A percentile compares a stretch with the other conserved stretches of the same genome.
Evolutionary conservation across 2,329 filamentous ascomycete genomes (phyloP).

Genomic region (Aspergillus neotritici): DNA sequence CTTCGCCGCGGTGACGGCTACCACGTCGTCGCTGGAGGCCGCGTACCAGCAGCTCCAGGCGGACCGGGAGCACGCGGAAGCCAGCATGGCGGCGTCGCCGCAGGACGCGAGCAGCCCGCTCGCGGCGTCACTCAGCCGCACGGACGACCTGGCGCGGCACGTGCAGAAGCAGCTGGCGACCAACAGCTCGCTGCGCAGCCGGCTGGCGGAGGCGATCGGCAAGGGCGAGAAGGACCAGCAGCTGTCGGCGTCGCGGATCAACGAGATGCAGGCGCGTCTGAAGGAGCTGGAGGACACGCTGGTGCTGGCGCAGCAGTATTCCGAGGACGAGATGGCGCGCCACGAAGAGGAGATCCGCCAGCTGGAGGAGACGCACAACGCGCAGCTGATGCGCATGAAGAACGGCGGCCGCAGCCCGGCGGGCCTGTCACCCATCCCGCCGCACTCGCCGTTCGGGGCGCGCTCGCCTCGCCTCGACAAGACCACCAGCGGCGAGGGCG

Average conservation of each 20-base stretch:
- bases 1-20: conserved; percentile 47
- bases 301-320: conserved; percentile 72
- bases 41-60: conserved; percentile 71
- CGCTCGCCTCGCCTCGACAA: conserved; percentile 57
- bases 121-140: conserved; percentile 64
- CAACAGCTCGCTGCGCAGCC: conserved; percentile 68
- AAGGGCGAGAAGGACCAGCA: conserved; percentile 81
- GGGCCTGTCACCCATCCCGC: conserved; percentile 52
- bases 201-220: conserved; percentile 71
- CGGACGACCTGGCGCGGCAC: conserved; percentile 72
- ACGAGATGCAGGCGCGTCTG: conserved; percentile 73
- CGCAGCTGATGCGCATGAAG: conserved; percentile 70
- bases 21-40: conserved; percentile 65
- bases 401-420: conserved; percentile 42
- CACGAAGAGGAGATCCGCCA: conserved; percentile 80
- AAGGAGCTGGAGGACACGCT: conserved; percentile 79
- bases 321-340: conserved; percentile 73
- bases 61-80: conserved; percentile 59
- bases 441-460: conserved; percentile 55
- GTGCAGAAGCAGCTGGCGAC: conserved; percentile 74
- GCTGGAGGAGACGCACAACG: conserved; percentile 70
- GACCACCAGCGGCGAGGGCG: conserved; percentile 56
- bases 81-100: conserved; percentile 67
- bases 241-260: conserved; percentile 73
- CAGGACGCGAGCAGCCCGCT: conserved; percentile 64